phyloP scores from a whole-genome alignment of 768 basidiomycete species.

The Collybia sordida region DNA sequence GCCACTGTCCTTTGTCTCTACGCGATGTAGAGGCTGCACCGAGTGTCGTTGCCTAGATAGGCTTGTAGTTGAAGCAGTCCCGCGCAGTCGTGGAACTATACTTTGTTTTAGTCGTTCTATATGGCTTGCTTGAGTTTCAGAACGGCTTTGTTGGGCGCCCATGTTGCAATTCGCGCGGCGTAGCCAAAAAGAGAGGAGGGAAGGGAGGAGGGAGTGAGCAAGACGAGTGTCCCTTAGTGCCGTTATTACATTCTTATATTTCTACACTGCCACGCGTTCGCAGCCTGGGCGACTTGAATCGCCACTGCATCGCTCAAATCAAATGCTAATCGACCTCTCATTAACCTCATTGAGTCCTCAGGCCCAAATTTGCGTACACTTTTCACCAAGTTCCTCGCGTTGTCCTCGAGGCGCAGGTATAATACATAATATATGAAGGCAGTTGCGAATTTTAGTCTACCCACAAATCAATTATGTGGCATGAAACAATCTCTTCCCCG shows the following conservation, averaged over 20 bases:
- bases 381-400: too few species aligned
- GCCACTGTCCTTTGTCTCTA: neutral
- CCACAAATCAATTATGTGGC: too few species aligned
- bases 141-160: conserved; percentile 31
- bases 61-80: conserved; percentile 3
- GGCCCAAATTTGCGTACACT: too few species aligned
- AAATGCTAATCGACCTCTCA: too few species aligned
- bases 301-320: conserved; percentile 2
- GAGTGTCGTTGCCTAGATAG: conserved; percentile 6
- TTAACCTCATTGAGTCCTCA: too few species aligned
- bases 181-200: neutral
- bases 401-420: too few species aligned
- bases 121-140: conserved; percentile 13
- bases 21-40: neutral
- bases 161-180: conserved; percentile 14
- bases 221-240: neutral
- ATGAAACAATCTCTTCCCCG: too few species aligned
- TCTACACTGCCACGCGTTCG: conserved; percentile 10
- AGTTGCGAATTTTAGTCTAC: too few species aligned
- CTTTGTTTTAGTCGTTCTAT: conserved; percentile 18
- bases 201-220: neutral
- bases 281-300: neutral
- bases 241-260: conserved; percentile 3
- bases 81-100: conserved; percentile 12
- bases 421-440: too few species aligned